These are phyloP conservation scores for Santalum album DNA, from an alignment of 164 flowering plant species.

Conservation along the genomic window DNA sequence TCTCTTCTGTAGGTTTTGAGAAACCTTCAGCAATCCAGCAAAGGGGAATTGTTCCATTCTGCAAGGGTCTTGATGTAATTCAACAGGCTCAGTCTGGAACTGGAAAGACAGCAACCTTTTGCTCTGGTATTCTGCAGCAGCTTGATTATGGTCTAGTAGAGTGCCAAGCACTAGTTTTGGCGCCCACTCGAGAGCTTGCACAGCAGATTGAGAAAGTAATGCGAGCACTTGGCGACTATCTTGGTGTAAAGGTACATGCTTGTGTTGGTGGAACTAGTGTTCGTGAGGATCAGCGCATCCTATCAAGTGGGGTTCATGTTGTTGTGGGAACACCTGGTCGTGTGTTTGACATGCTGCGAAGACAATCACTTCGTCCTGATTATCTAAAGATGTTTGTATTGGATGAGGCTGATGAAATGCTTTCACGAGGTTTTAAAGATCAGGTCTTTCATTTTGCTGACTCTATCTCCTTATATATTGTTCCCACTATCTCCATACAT, in stretches of 20 bases:
- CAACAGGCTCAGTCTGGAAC: conserved; percentile 75
- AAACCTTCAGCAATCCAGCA: conserved; percentile 79
- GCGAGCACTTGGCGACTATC: conserved; percentile 68
- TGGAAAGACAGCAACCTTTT: conserved; percentile 68
- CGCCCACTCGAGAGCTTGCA: conserved; percentile 68
- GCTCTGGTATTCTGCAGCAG: conserved; percentile 57
- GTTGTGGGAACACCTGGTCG: conserved; percentile 71
- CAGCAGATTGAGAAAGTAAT: conserved; percentile 74
- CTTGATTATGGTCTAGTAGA: conserved; percentile 41
- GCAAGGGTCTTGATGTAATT: conserved; percentile 67
- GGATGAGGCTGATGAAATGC: conserved; percentile 71
- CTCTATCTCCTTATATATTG: background rate
- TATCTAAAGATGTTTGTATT: conserved; percentile 47
- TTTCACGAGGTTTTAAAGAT: conserved; percentile 61
- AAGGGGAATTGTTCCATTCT: conserved; percentile 67
- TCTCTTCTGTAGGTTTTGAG: conserved; percentile 47
- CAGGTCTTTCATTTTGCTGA: conserved; percentile 23
- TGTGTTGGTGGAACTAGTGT: conserved; percentile 74
- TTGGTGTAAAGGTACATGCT: conserved; percentile 64
- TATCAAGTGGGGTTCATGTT: conserved; percentile 51
- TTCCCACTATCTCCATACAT: background rate
- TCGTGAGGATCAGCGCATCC: conserved; percentile 48
- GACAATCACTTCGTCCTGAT: conserved; percentile 52
- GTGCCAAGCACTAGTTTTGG: conserved; percentile 62
- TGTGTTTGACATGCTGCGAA: conserved; percentile 51